Base-by-base conservation (phyloP, 2,329 filamentous ascomycete species). In the Bipolaris bicolor region DNA sequence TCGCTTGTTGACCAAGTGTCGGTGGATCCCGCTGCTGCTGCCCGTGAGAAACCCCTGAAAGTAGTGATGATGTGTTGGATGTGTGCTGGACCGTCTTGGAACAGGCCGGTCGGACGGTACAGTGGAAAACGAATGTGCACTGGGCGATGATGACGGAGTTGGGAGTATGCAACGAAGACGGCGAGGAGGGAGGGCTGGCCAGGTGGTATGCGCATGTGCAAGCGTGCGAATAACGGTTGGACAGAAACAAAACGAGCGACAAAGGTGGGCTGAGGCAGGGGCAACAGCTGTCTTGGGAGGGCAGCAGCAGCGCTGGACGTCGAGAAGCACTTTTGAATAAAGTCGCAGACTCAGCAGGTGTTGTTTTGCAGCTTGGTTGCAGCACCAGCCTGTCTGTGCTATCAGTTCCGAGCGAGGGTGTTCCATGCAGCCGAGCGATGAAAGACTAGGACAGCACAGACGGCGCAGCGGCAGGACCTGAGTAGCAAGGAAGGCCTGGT, bases 371-470 rank as follows among this genome's bases (percentile, higher is more conserved):
- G 65, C 61, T 62, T 58, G 49, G 65, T 58, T 53, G 67, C 64
- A 63, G 63, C 60, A 68, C 66, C 58, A 62, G 60, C 59, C 61
- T 36, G 64, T 65, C 63, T 65, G 69, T 69, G 64, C 70, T 68
- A 67, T 66, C 63, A 58, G 65, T 61, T 60, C 62, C 63, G 62
- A 58, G 62, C 68, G 66, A 71, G 65, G 66, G 58, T 63, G 45
- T 62, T 63, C 66, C 68, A 69, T 72, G 70, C 62, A 69, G 63
- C 59, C 59, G 53, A 54, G 59, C 48, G 62, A 60, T 49, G 41
- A 62, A 53, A 53, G 52, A 49, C 58, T 40, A 58, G 49, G 61
- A 59, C 62, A 62, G 70, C 69, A 68, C 63, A 69, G 67, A 63
- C 65, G 61, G 64, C 62, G 55, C 15, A 22, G 65, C 61, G 57